Conservation (phyloP, 78 protist species). For the Protostelium mycophagum region DNA sequence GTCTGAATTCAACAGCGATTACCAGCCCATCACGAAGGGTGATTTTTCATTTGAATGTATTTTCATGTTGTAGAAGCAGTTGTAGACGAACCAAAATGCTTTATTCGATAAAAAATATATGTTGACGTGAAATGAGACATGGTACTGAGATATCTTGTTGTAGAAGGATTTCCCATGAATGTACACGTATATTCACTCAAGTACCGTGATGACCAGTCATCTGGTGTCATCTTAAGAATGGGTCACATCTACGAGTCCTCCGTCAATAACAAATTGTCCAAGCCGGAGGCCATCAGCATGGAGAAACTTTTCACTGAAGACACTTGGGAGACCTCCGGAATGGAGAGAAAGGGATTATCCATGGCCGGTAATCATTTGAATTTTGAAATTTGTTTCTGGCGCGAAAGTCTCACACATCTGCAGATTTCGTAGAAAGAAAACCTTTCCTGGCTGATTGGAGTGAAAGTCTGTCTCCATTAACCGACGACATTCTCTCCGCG, state of each 20-base stretch:
- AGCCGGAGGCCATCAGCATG: background rate
- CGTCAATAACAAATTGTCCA: background rate
- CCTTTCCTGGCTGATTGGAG: background rate
- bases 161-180: background rate
- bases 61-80: background rate
- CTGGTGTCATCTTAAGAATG: background rate
- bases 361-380: background rate
- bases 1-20: background rate
- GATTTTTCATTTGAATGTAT: background rate
- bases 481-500: background rate
- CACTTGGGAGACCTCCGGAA: background rate
- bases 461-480: background rate
- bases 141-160: too few relatives aligned
- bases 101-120: too few relatives aligned
- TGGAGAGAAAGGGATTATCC: background rate
- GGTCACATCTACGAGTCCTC: slow-evolving; percentile 1
- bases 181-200: background rate
- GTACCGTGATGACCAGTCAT: background rate
- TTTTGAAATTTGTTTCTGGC: background rate
- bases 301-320: background rate
- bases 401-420: too few relatives aligned
- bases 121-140: too few relatives aligned
- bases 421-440: background rate
- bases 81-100: too few relatives aligned
- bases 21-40: background rate